Base-by-base conservation (phyloP, 139 green algal species). In the Volvox africanus region DNA sequence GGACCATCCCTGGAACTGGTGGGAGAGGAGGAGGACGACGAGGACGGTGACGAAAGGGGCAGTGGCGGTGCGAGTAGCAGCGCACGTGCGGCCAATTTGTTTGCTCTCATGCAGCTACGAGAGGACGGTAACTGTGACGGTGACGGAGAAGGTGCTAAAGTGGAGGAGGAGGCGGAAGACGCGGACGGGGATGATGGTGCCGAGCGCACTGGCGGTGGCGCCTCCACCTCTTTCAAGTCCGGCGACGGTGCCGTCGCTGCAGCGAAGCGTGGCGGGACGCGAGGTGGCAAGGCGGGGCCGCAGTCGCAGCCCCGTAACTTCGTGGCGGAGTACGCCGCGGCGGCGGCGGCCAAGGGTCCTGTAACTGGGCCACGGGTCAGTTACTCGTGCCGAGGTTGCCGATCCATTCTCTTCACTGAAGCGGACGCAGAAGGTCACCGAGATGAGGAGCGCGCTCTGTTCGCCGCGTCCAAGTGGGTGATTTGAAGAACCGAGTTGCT, bases 331-430 rank as follows among this genome's bases (percentile, higher is more conserved):
- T 84, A 84, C 75, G 86, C 37, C 50, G 86, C 73, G 9, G 86
- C 86, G 79, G 65, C 62, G 17, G 78, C 88, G 26, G 78, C 80
- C 78, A 84, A 86, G 62, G 77, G 73, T 5, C 73, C 65, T 19
- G 88, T 30, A 18, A 17, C 79, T 0, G 62, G 76, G 12, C 65
- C 79, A 35, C 79, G 88, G 24, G 79, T 92, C 22, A 92, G 75
- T 33, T 92, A 92, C 65, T 35, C 88, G 37, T 92, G 88, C 88
- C 88, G 88, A 24, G 75, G 67, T 12, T 92, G 88, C 37, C 88
- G 88, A 28, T 82, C 61, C 16, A 68, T 88, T 65, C 68, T 92
- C 80, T 92, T 92, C 80, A 88, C 50, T 24, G 87, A 91, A 77
- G 87, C 61, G 33, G 87, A 91, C 76, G 61, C 61, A 35, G 35